Conservation (phyloP, 305 asterid genomes). For the Fraxinus latifolia region DNA sequence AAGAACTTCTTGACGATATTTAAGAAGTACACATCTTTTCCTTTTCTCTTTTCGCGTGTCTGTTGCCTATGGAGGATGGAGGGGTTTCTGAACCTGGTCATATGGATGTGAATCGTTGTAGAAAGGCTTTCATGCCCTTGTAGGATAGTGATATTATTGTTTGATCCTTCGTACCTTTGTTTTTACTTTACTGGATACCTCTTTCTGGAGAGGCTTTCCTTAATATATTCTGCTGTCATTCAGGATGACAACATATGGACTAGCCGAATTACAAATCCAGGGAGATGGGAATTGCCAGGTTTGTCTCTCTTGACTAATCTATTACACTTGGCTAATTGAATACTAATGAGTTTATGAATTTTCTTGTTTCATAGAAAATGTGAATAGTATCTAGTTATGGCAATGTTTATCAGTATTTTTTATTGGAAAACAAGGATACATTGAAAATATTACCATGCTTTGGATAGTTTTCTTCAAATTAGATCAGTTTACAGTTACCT, state of each 20-base stretch:
- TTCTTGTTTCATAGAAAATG: background rate
- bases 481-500: background rate
- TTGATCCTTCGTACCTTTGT: background rate
- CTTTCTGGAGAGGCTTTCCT: slow-evolving; percentile 17
- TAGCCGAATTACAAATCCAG: slow-evolving; percentile 78
- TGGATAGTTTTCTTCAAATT: background rate
- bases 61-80: background rate
- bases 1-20: background rate
- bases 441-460: background rate
- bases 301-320: slow-evolving; percentile 28
- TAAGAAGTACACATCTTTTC: background rate
- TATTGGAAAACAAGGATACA: background rate
- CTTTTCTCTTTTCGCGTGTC: background rate
- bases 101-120: background rate
- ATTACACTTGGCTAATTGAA: background rate
- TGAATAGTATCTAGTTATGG: background rate
- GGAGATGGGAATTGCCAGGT: slow-evolving; percentile 99
- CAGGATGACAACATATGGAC: slow-evolving; percentile 78
- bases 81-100: background rate
- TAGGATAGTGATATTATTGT: background rate
- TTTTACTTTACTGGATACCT: background rate
- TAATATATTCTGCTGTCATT: slow-evolving; percentile 29
- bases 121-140: background rate
- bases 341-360: background rate
- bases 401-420: background rate